phyloP scores from a whole-genome alignment of 1,284 basidiomycete species.

The Fomitopsis schrenkii region DNA sequence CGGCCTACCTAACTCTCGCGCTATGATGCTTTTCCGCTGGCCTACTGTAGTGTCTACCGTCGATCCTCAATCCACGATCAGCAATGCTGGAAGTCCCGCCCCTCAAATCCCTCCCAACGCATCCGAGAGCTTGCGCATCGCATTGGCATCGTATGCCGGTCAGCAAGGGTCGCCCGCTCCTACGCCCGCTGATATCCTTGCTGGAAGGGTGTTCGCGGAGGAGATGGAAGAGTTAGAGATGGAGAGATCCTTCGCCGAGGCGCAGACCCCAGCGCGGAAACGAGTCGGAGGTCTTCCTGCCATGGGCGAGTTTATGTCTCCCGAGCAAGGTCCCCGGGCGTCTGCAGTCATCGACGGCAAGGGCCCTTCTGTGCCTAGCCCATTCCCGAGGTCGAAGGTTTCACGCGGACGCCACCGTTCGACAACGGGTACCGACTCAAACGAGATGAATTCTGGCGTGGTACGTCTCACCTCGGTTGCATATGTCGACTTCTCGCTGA shows the following conservation, averaged over 20 bases:
- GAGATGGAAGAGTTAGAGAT: constrained; percentile 39
- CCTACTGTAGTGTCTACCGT: constrained; percentile 61
- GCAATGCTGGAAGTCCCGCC: constrained; percentile 32
- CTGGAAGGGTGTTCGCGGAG: constrained; percentile 46
- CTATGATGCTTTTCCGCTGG: constrained; percentile 66
- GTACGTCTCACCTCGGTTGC: not conserved
- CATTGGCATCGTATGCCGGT: constrained; percentile 26
- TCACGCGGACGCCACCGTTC: constrained; percentile 15
- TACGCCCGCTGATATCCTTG: constrained; percentile 61
- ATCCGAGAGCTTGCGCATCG: constrained; percentile 25
- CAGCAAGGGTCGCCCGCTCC: constrained; percentile 35
- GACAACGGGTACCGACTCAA: constrained; percentile 2
- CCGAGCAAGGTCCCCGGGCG: constrained; percentile 27
- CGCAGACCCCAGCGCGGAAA: constrained; percentile 13
- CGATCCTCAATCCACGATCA: constrained; percentile 70
- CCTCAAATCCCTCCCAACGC: constrained; percentile 13
- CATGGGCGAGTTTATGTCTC: constrained; percentile 52
- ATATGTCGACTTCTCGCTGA: not conserved
- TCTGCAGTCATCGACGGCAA: constrained; percentile 60
- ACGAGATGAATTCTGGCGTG: not conserved
- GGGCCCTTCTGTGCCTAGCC: constrained; percentile 52
- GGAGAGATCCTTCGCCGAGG: constrained; percentile 30
- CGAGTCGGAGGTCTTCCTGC: constrained; percentile 32
- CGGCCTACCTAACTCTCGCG: constrained; percentile 66
- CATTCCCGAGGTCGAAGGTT: constrained; percentile 43